A percentile compares a stretch with the other conserved stretches of the same genome.
These are phyloP conservation scores for Asterionellopsis glacialis DNA, from an alignment of 108 stramenopile species.

Conservation along the genomic window DNA sequence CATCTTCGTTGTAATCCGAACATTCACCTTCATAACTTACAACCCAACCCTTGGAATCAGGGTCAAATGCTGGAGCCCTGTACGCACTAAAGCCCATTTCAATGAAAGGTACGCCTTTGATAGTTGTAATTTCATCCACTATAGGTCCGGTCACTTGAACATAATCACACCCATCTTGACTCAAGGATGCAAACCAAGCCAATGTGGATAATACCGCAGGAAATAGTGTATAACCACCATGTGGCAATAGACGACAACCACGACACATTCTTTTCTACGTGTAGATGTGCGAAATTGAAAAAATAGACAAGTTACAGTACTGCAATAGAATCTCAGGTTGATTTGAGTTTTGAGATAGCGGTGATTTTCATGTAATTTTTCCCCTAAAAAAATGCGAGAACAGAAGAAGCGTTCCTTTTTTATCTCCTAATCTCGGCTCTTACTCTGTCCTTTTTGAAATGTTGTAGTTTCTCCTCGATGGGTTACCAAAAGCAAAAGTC, in stretches of 20 bases:
- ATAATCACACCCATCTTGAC: slow-evolving; percentile 58
- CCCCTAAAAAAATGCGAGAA: too few relatives aligned
- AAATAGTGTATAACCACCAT: slow-evolving; percentile 32
- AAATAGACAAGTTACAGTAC: too few relatives aligned
- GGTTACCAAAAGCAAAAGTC: too few relatives aligned
- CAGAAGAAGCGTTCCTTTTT: too few relatives aligned
- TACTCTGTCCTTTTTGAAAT: too few relatives aligned
- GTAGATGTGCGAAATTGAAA: too few relatives aligned
- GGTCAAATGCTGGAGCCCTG: slow-evolving; percentile 34
- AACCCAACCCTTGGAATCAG: slow-evolving; percentile 21
- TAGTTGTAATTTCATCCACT: slow-evolving; percentile 29
- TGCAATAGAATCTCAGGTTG: too few relatives aligned
- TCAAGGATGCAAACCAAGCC: slow-evolving; percentile 39
- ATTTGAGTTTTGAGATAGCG: too few relatives aligned
- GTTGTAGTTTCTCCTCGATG: too few relatives aligned
- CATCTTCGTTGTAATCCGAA: slow-evolving; percentile 34
- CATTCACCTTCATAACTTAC: slow-evolving; percentile 25
- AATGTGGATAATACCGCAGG: slow-evolving; percentile 33
- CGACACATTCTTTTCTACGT: too few relatives aligned
- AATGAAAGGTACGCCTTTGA: slow-evolving; percentile 38
- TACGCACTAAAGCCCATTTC: slow-evolving; percentile 61
- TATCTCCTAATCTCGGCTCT: too few relatives aligned
- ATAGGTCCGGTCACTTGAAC: slow-evolving; percentile 31
- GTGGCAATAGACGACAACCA: slow-evolving; percentile 21
- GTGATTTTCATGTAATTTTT: too few relatives aligned